Base-by-base conservation (phyloP, 2,329 filamentous ascomycete species). In the Macrophomina tecta region DNA sequence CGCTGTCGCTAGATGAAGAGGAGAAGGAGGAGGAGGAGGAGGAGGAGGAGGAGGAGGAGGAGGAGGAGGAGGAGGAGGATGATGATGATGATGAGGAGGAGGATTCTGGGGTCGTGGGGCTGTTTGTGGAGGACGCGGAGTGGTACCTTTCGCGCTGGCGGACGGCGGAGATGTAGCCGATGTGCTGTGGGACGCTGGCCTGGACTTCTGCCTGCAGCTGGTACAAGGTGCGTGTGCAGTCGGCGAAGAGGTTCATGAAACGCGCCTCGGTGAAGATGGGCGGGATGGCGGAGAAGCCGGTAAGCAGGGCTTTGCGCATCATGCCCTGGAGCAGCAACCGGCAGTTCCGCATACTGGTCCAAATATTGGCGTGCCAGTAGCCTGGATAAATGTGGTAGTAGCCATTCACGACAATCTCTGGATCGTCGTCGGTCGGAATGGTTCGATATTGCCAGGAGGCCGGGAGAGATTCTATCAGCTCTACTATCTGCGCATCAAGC, bases 151-250 rank as follows among this genome's bases (percentile, higher is more conserved):
- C 11, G 64, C 53, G 52, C 34, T 42, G 42, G 11, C 64, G 64
- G 3, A 28, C 34, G 14, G 70, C 73, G 4, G 76, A 74, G 9
- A 73, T 74, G 45, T 77, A 74, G 36, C 76, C 74, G 2, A 78
- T 68, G 53, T 77, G 74, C 52, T 78, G 76, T 0, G 76, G 76
- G 12, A 77, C 72, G 62, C 73, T 76, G 18, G 76, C 75, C 8
- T 77, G 64, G 18, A 78, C 76, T 30, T 76, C 76, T 1, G 72
- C 70, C 62, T 77, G 76, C 30, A 76, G 49, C 12, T 68, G 52
- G 14, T 72, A 71, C n/a, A 78, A 67, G 9, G 64, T 70, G 32
- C 69, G 58, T 1, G 73, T 72, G 16, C 73, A 73, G n/a, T 65
- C 68, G 30, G 70, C 68, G 2, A 78, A 69, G 11, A 73, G 69